Percentiles rank a stretch among this genome's conserved stretches.
These are phyloP conservation scores for Boletus hoseneyae DNA, from an alignment of 1,284 basidiomycete species.

Conservation along the genomic window DNA sequence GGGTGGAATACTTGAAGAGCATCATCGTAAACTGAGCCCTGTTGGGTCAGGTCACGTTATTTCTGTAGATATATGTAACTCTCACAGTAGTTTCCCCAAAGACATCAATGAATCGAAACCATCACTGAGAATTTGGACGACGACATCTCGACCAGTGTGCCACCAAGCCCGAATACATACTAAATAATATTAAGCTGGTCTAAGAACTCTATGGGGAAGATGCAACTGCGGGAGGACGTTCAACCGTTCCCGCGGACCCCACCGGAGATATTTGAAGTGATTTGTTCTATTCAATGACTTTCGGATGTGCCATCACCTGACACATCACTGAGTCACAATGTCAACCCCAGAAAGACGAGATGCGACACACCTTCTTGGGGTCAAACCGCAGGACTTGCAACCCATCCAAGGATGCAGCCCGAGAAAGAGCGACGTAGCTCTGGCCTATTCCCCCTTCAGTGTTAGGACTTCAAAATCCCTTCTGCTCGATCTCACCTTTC, in stretches of 20 bases:
- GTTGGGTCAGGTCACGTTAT: not conserved
- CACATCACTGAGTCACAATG: not conserved
- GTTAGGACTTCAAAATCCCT: not conserved
- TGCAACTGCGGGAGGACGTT: not conserved
- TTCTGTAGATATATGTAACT: not conserved
- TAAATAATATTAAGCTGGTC: constrained; percentile 14
- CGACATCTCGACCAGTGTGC: not conserved
- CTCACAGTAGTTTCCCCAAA: not conserved
- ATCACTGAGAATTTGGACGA: too few species aligned
- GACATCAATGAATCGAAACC: not conserved
- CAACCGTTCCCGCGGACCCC: too few species aligned
- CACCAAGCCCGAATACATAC: constrained; percentile 6
- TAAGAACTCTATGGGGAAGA: not conserved
- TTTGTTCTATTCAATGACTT: constrained; percentile 47
- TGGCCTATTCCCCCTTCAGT: constrained; percentile 43
- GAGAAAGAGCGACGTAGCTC: constrained; percentile 82
- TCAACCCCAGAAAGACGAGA: not conserved
- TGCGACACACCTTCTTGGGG: constrained; percentile 52
- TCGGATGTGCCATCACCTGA: constrained; percentile 52
- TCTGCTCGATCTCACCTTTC: constrained; percentile 45
- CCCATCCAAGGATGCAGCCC: constrained; percentile 76
- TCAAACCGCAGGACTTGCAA: constrained; percentile 79
- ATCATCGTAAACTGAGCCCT: constrained; percentile 34
- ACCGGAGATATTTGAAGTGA: constrained; percentile 13
- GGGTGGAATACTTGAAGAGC: constrained; percentile 57